Base-by-base conservation (phyloP, 192 early-diverging fungal genomes). In the Coemansia sp. region DNA sequence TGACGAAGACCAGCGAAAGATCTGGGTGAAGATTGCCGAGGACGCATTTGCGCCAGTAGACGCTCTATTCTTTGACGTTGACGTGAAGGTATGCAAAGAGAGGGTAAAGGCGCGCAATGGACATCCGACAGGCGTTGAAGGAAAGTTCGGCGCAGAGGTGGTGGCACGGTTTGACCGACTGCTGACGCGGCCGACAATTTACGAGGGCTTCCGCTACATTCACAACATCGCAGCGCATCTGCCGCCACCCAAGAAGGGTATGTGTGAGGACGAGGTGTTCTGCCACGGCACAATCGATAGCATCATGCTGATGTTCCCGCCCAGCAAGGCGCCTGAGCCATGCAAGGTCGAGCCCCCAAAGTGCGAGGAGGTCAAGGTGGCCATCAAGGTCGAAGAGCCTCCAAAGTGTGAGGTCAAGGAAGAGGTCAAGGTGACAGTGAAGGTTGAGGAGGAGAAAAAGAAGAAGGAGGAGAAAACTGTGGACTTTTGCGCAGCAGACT, bases 71-170 rank as follows among this genome's bases (percentile, higher is more conserved):
- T 84, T 92, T 67, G 88, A 89, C 60, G 81, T 88, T 12, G 68
- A 82, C 56, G 67, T 70, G 23, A 73, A 83, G 60, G 85, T 82
- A 57, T 90, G 88, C 78, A 81, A 81, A 68, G 77, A 84, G 57
- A 84, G 90, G 2, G 87, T 92, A 21, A 74, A 81, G 54, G 78
- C 67, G 19, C 84, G 90, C 32, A 48, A 63, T 58, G 78, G 87
- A 26, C 90, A 92, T 68, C 87, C 90, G 28, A 89, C 89, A 3
- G 85, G 88, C 30, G 90, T 92, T 22, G 79, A 86, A 49, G 89
- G 90, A 26, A 60, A 71, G 52, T 71, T 84, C 49, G 89, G 89
- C 2, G 71, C 86, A 4, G 74, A 83, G 56, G 82, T 92, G 24
- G 77, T 90, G n/a, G 71, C 78, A 21, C 80, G 83, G 6, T 92